Conservation (phyloP, 169 alveolate genomes). For the Cryptosporidium ryanae region DNA sequence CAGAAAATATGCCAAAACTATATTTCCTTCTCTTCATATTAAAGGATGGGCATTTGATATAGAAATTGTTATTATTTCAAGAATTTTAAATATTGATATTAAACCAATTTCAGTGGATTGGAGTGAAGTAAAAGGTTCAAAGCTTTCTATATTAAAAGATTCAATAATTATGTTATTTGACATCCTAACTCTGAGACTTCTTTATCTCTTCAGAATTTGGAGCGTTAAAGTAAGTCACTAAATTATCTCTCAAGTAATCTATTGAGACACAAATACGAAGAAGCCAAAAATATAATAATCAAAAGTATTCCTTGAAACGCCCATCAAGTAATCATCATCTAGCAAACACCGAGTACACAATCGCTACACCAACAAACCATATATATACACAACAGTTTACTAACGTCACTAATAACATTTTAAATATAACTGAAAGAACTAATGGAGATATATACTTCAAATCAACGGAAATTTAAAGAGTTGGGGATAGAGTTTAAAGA, state of each 20-base stretch:
- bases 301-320: too few species aligned
- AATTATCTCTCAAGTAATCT: too few species aligned
- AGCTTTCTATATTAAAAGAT: constrained; percentile 75
- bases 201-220: constrained; percentile 78
- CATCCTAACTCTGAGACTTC: constrained; percentile 48
- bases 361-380: too few species aligned
- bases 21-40: constrained; percentile 84
- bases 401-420: too few species aligned
- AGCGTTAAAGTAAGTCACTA: background rate
- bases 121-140: constrained; percentile 84
- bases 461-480: background rate
- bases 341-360: too few species aligned
- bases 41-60: constrained; percentile 93
- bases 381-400: too few species aligned
- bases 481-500: background rate
- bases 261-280: background rate
- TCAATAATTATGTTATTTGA: constrained; percentile 77
- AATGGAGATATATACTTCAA: too few species aligned
- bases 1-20: constrained; percentile 81
- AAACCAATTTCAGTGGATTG: constrained; percentile 87
- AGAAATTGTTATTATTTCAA: constrained; percentile 84
- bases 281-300: background rate
- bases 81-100: constrained; percentile 79
- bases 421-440: too few species aligned
- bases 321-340: too few species aligned